Conservation (phyloP, 2,329 filamentous ascomycete species). For the Phyllosticta citribraziliensis region DNA sequence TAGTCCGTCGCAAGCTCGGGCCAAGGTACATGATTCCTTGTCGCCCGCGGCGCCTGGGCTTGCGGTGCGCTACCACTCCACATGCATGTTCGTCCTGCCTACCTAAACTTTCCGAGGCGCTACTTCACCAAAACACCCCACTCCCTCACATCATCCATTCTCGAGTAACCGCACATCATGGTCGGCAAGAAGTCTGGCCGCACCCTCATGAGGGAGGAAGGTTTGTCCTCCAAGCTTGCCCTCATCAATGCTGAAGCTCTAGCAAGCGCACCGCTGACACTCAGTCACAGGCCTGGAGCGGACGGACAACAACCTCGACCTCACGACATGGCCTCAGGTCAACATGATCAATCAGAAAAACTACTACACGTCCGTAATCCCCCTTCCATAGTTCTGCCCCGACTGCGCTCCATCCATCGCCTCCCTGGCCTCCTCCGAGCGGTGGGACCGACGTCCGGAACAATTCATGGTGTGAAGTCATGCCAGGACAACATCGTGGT, state of each 20-base stretch:
- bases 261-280: not conserved
- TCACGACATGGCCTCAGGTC: conserved; percentile 87
- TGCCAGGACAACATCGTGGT: no score
- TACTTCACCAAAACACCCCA: not conserved
- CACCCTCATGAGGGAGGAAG: conserved; percentile 52
- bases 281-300: conserved; percentile 66
- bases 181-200: conserved; percentile 58
- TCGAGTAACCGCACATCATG: conserved; percentile 33
- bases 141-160: not conserved
- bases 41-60: no score
- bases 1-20: not conserved
- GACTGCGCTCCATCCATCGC: not conserved
- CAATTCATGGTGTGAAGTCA: no score
- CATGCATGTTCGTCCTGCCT: not conserved
- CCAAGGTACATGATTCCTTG: not conserved
- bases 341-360: conserved; percentile 98
- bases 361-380: conserved; percentile 73
- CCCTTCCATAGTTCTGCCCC: not conserved
- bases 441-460: not conserved
- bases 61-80: no score
- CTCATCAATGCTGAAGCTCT: not conserved
- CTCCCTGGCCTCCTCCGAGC: not conserved
- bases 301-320: conserved; percentile 97
- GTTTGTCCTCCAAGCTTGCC: conserved; percentile 20
- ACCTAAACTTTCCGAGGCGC: not conserved